phyloP scores from a whole-genome alignment of 805 yeast species.

The Blastobotrys peoriensis region DNA sequence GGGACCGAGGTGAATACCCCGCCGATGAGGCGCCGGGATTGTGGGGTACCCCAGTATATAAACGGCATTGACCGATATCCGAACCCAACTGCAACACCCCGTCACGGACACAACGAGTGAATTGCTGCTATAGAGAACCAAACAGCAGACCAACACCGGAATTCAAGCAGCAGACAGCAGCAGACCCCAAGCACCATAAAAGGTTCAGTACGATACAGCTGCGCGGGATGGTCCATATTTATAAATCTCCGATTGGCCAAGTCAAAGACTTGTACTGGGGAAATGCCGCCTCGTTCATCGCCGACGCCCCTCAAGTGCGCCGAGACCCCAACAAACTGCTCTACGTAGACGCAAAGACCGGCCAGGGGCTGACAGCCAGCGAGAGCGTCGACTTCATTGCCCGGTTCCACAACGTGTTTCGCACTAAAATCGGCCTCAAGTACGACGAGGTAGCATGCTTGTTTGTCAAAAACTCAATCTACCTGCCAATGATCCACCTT shows the following conservation, averaged over 20 bases:
- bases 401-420: slow-evolving; percentile 16
- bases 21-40: too few species aligned
- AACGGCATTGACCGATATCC: too few species aligned
- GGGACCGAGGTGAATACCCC: too few species aligned
- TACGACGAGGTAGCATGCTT: slow-evolving; percentile 25
- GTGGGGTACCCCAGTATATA: too few species aligned
- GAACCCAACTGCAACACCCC: too few species aligned
- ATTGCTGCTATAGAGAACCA: too few species aligned
- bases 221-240: slow-evolving; percentile 1
- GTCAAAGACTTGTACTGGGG: slow-evolving; percentile 13
- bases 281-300: slow-evolving; percentile 16
- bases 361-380: slow-evolving; percentile 13
- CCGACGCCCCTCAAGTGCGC: slow-evolving; percentile 10
- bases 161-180: too few species aligned
- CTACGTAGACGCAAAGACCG: slow-evolving; percentile 21
- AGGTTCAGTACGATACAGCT: too few species aligned
- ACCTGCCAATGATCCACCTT: slow-evolving; percentile 24
- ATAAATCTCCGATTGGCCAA: slow-evolving; percentile 18
- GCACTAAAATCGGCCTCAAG: slow-evolving; percentile 14
- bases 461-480: slow-evolving; percentile 23
- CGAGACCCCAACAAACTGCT: slow-evolving; percentile 12
- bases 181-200: too few species aligned
- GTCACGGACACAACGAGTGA: too few species aligned
- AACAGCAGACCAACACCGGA: too few species aligned
- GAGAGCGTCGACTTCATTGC: slow-evolving; percentile 12